Percentiles rank a stretch among this genome's conserved stretches.
phyloP scores from a whole-genome alignment of 805 yeast species.

The Spathaspora hagerdaliae region DNA sequence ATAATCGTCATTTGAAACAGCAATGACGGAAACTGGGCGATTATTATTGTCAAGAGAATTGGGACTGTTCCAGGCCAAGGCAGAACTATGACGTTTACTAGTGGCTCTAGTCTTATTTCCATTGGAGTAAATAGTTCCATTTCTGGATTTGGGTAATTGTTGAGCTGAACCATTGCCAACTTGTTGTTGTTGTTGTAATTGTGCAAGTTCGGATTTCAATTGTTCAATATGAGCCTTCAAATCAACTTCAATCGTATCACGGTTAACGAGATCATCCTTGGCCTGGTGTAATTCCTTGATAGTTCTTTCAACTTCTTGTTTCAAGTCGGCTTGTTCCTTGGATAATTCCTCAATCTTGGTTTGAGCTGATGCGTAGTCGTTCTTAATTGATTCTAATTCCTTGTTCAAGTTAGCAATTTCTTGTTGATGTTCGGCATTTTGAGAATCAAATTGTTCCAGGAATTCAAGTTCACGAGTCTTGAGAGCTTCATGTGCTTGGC shows the following conservation, averaged over 20 bases:
- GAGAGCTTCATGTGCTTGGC: constrained; percentile 48
- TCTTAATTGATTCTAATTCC: constrained; percentile 52
- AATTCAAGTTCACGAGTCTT: constrained; percentile 54
- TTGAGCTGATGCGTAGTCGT: constrained; percentile 56
- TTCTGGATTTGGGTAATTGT: not conserved
- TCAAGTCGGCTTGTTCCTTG: constrained; percentile 57
- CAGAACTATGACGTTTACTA: constrained; percentile 41
- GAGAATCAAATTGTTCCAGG: constrained; percentile 40
- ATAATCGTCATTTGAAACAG: constrained; percentile 50
- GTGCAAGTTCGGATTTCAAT: constrained; percentile 48
- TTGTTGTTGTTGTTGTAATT: constrained; percentile 28
- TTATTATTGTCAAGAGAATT: constrained; percentile 35
- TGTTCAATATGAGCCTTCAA: constrained; percentile 58
- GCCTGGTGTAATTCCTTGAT: constrained; percentile 60
- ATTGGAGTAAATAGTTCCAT: constrained; percentile 25
- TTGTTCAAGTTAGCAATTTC: constrained; percentile 49
- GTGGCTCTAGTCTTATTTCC: constrained; percentile 28
- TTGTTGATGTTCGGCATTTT: constrained; percentile 44
- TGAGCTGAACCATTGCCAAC: not conserved
- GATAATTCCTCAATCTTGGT: constrained; percentile 57
- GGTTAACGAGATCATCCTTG: constrained; percentile 52
- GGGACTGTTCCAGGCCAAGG: constrained; percentile 31
- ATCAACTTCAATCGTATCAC: constrained; percentile 63
- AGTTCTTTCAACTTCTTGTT: constrained; percentile 57
- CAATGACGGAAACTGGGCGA: constrained; percentile 61